These are phyloP conservation scores for Diaporthe citriasiana DNA, from an alignment of 2,329 filamentous ascomycete genomes.

Conservation along the genomic window DNA sequence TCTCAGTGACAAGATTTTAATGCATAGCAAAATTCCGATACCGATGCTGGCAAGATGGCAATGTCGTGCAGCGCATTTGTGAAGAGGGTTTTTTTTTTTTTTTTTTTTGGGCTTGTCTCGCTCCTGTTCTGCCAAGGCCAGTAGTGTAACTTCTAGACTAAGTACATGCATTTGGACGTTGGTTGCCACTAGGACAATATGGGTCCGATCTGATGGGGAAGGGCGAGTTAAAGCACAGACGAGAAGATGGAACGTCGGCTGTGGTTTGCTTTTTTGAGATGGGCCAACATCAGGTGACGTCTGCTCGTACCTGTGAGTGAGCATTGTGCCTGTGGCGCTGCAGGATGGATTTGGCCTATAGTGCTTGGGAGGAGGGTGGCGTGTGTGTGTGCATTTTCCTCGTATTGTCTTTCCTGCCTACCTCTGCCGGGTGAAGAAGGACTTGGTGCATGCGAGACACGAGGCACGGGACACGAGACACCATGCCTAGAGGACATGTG, in stretches of 20 bases:
- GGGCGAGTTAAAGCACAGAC: not conserved
- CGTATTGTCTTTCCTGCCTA: not conserved
- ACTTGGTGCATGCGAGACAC: slow-evolving; percentile 4
- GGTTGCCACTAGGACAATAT: not conserved
- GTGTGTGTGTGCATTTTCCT: not conserved
- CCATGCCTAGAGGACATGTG: slow-evolving; percentile 10
- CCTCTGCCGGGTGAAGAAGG: not conserved
- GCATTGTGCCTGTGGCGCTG: too few species aligned
- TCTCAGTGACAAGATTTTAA: slow-evolving; percentile 10
- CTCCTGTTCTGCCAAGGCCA: not conserved
- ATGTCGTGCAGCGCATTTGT: not conserved
- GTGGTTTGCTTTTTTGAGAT: not conserved
- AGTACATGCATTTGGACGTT: not conserved
- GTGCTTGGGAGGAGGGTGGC: too few species aligned
- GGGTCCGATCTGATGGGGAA: not conserved
- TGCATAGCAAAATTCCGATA: slow-evolving; percentile 8
- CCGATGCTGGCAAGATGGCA: not conserved
- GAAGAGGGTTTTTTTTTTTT: too few species aligned
- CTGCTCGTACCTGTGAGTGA: not conserved
- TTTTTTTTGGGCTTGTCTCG: not conserved
- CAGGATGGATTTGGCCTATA: too few species aligned
- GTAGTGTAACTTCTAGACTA: too few species aligned
- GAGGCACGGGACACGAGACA: slow-evolving; percentile 16
- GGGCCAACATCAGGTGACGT: slow-evolving; percentile 8
- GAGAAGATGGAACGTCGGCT: not conserved